These are phyloP conservation scores for Rhododendron ferrugineum DNA, from an alignment of 148 eudicot genomes.

Conservation along the genomic window DNA sequence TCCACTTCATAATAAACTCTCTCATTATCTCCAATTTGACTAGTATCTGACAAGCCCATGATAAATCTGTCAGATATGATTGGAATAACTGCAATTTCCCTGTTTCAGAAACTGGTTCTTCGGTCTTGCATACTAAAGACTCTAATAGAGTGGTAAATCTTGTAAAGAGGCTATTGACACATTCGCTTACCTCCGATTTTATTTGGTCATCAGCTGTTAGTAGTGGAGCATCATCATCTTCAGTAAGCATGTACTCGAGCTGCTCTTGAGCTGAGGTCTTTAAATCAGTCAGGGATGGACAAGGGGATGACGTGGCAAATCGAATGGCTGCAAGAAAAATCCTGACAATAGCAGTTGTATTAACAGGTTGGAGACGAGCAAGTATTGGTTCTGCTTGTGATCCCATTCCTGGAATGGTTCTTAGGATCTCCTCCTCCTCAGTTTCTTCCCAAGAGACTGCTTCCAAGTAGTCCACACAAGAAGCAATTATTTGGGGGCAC, in stretches of 20 bases:
- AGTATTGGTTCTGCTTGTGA: constrained; percentile 48
- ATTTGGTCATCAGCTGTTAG: constrained; percentile 46
- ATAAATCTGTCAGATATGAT: constrained; percentile 50
- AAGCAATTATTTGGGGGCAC: constrained; percentile 57
- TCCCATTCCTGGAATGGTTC: constrained; percentile 61
- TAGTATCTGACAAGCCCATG: constrained; percentile 74
- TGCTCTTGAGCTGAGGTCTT: constrained; percentile 81
- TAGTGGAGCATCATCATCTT: constrained; percentile 86
- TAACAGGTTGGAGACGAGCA: constrained; percentile 80
- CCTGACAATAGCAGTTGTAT: constrained; percentile 33
- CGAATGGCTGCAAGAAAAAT: constrained; percentile 58
- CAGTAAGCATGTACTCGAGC: constrained; percentile 84
- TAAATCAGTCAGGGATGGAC: constrained; percentile 42
- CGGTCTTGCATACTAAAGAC: constrained; percentile 28
- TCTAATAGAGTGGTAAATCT: constrained; percentile 46
- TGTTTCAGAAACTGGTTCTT: constrained; percentile 19
- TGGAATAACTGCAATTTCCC: constrained; percentile 28
- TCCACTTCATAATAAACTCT: constrained; percentile 55
- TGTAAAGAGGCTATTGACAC: constrained; percentile 36
- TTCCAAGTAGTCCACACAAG: constrained; percentile 75
- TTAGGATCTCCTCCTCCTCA: constrained; percentile 82
- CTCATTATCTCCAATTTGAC: constrained; percentile 58
- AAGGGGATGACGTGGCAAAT: constrained; percentile 74
- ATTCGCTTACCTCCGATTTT: constrained; percentile 44
- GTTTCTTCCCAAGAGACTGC: constrained; percentile 92